Base-by-base conservation (phyloP, 2,329 filamentous ascomycete genomes). In the Colletotrichum sansevieriae region DNA sequence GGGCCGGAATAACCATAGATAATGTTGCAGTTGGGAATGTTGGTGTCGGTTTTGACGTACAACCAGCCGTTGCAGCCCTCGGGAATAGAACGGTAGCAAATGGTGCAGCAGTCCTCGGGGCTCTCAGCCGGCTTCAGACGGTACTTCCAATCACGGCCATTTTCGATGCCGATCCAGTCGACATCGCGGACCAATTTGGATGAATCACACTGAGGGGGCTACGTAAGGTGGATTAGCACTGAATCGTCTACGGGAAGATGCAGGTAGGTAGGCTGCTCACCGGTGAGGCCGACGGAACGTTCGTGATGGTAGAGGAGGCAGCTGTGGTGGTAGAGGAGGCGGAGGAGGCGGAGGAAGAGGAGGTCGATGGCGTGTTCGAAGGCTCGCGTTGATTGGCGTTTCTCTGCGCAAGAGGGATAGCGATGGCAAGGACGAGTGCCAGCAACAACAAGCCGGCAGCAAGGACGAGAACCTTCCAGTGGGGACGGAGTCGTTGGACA, bases 51-150 rank as follows among this genome's bases (percentile, higher is more conserved):
- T 3, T 57, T 44, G 47, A 70, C 56, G 43, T 63, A 72, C 7
- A 73, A 29, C 72, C 72, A 73, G 11, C 65, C 72, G 33, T 73
- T 73, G 47, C 72, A 73, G 11, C 56, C 68, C 29, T 70, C 60
- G 4, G 25, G 35, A 20, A 63, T 56, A 35, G n/a, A 58, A 35
- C 59, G 49, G 47, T 72, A 41, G 44, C 71, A 72, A 39, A 65
- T 58, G 22, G 22, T 22, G 52, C 71, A 72, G 58, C 71, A 72
- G 20, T 69, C 54, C 18, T 56, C 44, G 9, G 70, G 68, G 43
- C 54, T 59, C 8, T 58, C 47, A n/a, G 66, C 67, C 18, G 47
- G 22, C 13, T 41, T 52, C 35, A 72, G 41, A 3, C 69, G 63
- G 49, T 60, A 72, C 4, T 64, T 35, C 71, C 71, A 72, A 22